Evolutionary conservation across 805 yeast genomes (phyloP).

Genomic region (Hanseniaspora lindneri): DNA sequence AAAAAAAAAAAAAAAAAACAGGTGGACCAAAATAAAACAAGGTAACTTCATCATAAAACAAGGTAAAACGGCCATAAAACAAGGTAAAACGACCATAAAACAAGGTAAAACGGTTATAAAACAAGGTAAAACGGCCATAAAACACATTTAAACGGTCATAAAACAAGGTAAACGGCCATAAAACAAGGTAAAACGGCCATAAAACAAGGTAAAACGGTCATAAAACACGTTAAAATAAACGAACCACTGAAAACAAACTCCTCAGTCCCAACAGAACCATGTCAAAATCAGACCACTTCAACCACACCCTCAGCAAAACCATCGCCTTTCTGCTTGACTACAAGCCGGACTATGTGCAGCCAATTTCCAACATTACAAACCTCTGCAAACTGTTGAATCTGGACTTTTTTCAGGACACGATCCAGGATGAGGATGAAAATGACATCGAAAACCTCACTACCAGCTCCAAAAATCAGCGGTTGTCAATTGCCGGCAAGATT

Average conservation of each 20-base stretch:
- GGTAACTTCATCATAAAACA: no score
- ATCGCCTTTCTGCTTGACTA: constrained; percentile 2
- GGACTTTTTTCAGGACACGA: constrained; percentile 12
- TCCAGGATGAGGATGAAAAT: constrained; percentile 7
- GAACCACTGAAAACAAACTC: neutral
- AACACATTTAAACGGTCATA: no score
- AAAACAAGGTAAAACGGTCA: no score
- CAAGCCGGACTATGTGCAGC: constrained; percentile 14
- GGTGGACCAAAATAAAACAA: no score
- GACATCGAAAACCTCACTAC: neutral
- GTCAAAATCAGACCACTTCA: constrained; percentile 2
- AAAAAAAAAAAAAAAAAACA: no score
- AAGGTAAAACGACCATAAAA: no score
- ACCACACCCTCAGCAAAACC: neutral
- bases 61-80: no score
- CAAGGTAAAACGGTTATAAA: no score
- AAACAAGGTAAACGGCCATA: no score
- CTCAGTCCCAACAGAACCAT: neutral
- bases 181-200: no score
- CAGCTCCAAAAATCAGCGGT: constrained; percentile 20
- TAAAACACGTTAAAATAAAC: no score
- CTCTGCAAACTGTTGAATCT: constrained; percentile 9
- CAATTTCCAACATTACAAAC: constrained; percentile 8
- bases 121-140: no score
- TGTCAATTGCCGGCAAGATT: constrained; percentile 30